Base-by-base conservation (phyloP, 176 grass and related monocot species). In the Lolium multiflorum region DNA sequence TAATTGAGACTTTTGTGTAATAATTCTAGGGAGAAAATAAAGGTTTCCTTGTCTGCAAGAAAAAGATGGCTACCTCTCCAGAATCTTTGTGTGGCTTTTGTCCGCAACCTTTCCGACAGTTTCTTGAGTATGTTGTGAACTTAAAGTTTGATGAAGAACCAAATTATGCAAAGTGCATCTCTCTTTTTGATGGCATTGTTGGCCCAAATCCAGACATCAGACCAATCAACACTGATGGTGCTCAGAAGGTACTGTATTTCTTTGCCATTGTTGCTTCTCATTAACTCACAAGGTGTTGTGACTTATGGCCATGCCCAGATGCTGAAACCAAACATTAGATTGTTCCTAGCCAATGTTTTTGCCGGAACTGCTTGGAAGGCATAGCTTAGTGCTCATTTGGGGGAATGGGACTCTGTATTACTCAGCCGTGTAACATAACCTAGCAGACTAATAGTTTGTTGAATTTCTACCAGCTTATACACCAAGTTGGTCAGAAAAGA, bases 31-130 rank as follows among this genome's bases (percentile, higher is more conserved):
- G 95, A 37, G 95, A 93, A 80, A 98, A 95, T 83, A 98, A 98
- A 92, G 89, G 95, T 64, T 98, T 95, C 77, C 91, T 93, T 84
- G 95, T 98, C 44, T 98, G 93, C 83, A 98, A 98, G 93, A 98
- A 93, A 87, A 98, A 98, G 76, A 95, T 98, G 95, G 91, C 87
- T 17, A 95, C 95, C 21, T 98, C 95, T 62, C 91, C 95, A 25
- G 95, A 95, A 86, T 91, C 83, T 37, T 80, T 98, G 28, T 98
- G 95, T 86, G 95, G 79, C 82, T 95, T 89, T 82, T 98, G 95
- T 59, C 95, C 95, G 37, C 93, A 90, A 84, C 89, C 95, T 41
- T 98, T 98, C 76, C 91, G 81, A 54, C 88, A 93, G 59, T 95
- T 98, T 89, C 74, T 95, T 62, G 95, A 98, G 63, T 93, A 98